Evolutionary conservation across 345 rosid genomes (phyloP).

Genomic region (Brassica nigra): DNA sequence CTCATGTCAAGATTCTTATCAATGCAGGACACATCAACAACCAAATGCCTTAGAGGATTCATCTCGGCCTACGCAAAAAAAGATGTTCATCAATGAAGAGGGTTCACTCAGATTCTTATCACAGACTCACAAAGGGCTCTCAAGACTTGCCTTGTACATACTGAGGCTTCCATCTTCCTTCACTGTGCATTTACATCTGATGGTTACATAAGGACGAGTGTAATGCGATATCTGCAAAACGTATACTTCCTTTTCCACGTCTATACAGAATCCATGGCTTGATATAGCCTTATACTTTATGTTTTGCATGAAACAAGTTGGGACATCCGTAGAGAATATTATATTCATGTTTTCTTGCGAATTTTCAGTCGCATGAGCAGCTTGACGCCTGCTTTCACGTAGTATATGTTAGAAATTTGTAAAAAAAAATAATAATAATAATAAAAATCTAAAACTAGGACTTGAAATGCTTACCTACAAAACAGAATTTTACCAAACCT

Average conservation of each 20-base stretch:
- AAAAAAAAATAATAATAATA: no score
- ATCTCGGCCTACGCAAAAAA: conserved; percentile 45
- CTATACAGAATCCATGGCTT: conserved; percentile 40
- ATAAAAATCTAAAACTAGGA: conserved; percentile 13
- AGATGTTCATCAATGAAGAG: conserved; percentile 43
- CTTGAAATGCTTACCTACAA: conserved; percentile 37
- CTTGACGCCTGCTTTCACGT: not conserved
- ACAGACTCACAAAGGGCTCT: not conserved
- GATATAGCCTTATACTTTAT: conserved; percentile 41
- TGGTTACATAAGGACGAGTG: conserved; percentile 26
- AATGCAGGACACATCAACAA: conserved; percentile 59
- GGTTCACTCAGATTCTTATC: not conserved
- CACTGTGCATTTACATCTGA: conserved; percentile 59
- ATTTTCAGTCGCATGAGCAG: conserved; percentile 36
- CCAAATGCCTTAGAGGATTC: conserved; percentile 52
- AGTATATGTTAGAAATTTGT: not conserved
- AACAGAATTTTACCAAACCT: conserved; percentile 45
- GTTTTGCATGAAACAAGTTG: conserved; percentile 43
- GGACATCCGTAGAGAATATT: conserved; percentile 44
- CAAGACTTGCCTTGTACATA: conserved; percentile 48
- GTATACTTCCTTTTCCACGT: conserved; percentile 48
- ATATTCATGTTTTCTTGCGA: conserved; percentile 29
- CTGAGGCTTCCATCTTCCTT: conserved; percentile 48
- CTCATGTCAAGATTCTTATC: conserved; percentile 62
- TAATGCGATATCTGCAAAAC: conserved; percentile 44